Percentiles rank a stretch among this genome's conserved stretches.
phyloP scores from a whole-genome alignment of 768 basidiomycete genomes.

The Tricholoma saponaceum region DNA sequence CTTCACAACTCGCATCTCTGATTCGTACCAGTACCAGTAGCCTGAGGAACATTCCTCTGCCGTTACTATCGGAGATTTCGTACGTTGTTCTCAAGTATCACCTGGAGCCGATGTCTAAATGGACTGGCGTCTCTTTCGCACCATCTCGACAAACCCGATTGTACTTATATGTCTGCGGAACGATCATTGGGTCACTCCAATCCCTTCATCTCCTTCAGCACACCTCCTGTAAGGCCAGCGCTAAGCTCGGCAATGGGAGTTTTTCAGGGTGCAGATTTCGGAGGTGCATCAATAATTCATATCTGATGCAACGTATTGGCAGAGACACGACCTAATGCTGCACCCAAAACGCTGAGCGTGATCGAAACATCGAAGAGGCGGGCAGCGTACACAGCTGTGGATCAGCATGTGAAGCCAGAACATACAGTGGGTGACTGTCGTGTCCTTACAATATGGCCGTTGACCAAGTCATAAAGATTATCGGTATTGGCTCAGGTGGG shows the following conservation, averaged over 20 bases:
- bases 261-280: neutral
- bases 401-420: constrained; percentile 76
- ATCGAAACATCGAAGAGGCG: constrained; percentile 85
- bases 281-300: no score
- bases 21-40: neutral
- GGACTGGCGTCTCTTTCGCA: neutral
- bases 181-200: neutral
- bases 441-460: neutral
- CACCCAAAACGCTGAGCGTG: constrained; percentile 24
- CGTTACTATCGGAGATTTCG: constrained; percentile 21
- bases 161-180: neutral
- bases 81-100: constrained; percentile 9
- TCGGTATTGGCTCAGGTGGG: constrained; percentile 84
- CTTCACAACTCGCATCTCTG: neutral
- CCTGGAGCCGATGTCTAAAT: constrained; percentile 1
- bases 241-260: neutral
- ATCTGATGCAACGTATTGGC: neutral
- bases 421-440: constrained; percentile 60
- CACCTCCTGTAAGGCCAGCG: neutral
- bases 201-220: neutral
- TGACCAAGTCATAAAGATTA: constrained; percentile 45
- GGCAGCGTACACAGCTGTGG: constrained; percentile 93
- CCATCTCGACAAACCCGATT: neutral
- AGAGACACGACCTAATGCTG: neutral
- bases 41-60: constrained; percentile 27